These are phyloP conservation scores for Populus nigra DNA, from an alignment of 345 rosid genomes.

Conservation along the genomic window DNA sequence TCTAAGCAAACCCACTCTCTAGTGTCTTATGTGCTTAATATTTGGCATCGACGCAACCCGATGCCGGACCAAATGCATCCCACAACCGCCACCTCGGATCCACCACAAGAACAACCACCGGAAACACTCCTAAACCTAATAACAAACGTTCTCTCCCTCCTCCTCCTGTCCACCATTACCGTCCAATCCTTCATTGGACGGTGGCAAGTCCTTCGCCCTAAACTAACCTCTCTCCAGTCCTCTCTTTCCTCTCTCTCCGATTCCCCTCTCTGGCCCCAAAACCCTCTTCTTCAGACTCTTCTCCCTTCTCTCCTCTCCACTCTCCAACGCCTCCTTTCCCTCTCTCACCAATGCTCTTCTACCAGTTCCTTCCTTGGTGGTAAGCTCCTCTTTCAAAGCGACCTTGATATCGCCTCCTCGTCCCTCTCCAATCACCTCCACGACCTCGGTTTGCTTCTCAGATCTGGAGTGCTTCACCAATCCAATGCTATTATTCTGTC, in stretches of 20 bases:
- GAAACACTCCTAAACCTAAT: constrained; percentile 59
- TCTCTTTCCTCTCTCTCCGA: constrained; percentile 56
- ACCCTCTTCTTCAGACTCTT: constrained; percentile 68
- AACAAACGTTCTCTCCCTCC: constrained; percentile 56
- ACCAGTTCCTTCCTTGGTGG: constrained; percentile 57
- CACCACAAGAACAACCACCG: constrained; percentile 29
- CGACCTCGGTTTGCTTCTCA: constrained; percentile 69
- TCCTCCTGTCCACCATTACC: constrained; percentile 54
- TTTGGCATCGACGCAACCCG: neutral
- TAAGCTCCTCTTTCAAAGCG: constrained; percentile 82
- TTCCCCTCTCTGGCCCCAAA: constrained; percentile 68
- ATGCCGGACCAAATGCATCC: constrained; percentile 37
- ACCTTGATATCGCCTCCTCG: constrained; percentile 74
- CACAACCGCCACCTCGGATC: constrained; percentile 27
- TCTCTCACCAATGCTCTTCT: constrained; percentile 52
- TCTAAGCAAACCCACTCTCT: constrained; percentile 6
- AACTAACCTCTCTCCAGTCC: constrained; percentile 53
- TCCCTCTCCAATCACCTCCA: constrained; percentile 55
- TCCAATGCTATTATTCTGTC: constrained; percentile 70
- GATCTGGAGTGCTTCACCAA: constrained; percentile 75
- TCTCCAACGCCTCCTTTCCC: constrained; percentile 69
- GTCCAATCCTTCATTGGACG: constrained; percentile 66
- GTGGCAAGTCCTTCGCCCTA: constrained; percentile 67
- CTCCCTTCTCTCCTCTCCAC: constrained; percentile 66
- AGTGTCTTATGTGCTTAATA: neutral